Conservation (phyloP, 2,329 filamentous ascomycete species). For the Cercospora sojina region DNA sequence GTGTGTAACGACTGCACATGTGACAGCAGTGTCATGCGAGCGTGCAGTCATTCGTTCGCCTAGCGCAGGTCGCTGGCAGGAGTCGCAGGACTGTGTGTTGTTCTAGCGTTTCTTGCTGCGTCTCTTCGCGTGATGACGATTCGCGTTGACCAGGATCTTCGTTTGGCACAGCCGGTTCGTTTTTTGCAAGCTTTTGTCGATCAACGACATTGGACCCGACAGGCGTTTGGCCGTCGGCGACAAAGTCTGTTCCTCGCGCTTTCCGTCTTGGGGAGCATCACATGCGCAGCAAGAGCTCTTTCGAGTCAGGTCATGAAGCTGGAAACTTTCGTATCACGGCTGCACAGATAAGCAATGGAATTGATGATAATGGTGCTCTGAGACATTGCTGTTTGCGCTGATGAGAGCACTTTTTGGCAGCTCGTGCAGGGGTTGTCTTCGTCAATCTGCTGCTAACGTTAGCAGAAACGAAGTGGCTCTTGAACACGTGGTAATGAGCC, state of each 20-base stretch:
- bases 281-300: not conserved
- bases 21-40: not conserved
- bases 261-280: not conserved
- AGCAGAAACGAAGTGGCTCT: slow-evolving; percentile 2
- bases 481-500: not conserved
- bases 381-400: not conserved
- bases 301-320: not conserved
- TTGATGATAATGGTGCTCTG: not conserved
- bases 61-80: not conserved
- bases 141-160: not conserved
- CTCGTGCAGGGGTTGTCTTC: not conserved
- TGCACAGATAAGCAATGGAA: not conserved
- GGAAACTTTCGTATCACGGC: not conserved
- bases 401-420: not conserved
- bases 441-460: not conserved
- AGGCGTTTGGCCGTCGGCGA: not conserved
- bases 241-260: not conserved
- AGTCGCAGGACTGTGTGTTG: not conserved
- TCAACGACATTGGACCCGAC: not conserved
- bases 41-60: not conserved
- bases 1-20: not conserved
- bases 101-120: not conserved
- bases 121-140: not conserved
- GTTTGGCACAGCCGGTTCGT: not conserved
- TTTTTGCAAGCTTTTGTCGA: not conserved